Evolutionary conservation across 2,329 filamentous ascomycete species (phyloP), one percentile per base, ranked within the genome.

Genomic region (Aspergillus hiratsukae): DNA sequence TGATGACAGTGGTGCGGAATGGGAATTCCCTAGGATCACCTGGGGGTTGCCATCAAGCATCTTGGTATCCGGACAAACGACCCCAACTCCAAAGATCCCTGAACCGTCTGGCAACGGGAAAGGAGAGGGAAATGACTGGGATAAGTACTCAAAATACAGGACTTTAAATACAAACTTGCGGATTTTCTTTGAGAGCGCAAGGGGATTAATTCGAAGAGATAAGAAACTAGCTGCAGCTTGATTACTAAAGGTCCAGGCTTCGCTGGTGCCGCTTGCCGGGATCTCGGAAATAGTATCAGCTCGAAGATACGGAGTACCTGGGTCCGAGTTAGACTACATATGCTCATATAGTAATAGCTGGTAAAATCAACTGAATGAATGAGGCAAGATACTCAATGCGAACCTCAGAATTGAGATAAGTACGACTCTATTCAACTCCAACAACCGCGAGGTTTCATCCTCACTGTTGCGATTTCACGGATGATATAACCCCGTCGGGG

Each of bases 1-100:
- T 54, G 66, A 64, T 58, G 58, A 60, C 55, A 66, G 60, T 35
- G 62, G 62, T 63, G 67, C 67, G 53, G 64, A 61, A 56, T 58
- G 58, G 62, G 63, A 63, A 54, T 61, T 66, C 60, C 69, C 70
- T 53, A 72, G 68, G 58, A 72, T 59, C 61, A 60, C 61, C 66
- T 72, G 70, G 61, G 68, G 66, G 64, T 64, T 63, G 64, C 66
- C 69, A 62, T 72, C 69, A 59, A 70, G 64, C 70, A 72, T 70
- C 54, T 68, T 69, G 43, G n/a, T 61, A 66, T 65, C 58, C 58
- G 58, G 56, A 59, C 53, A 57, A 64, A 61, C 60, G 50, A 63
- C 62, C 64, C 59, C 57, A 50, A 46, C 58, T 59, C 62, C 64
- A 51, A 46, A 55, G 53, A 61, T 66, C 58, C 64, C 66, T 62